Evolutionary conservation across 208 protist species (phyloP).

Genomic region (Crithidia acanthocephali): DNA sequence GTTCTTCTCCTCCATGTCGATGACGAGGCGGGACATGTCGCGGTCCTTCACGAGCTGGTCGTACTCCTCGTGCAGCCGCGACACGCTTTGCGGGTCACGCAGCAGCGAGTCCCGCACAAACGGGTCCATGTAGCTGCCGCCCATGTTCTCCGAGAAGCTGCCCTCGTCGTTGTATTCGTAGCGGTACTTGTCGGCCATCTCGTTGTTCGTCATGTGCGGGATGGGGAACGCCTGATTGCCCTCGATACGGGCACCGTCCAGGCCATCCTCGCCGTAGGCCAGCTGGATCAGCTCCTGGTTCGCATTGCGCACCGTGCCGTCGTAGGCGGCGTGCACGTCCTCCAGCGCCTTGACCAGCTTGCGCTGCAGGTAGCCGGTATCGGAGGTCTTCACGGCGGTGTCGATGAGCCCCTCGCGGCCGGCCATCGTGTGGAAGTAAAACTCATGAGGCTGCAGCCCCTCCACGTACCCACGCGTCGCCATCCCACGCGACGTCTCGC

Average conservation of each 20-base stretch:
- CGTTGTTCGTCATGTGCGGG: slow-evolving; percentile 63
- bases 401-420: slow-evolving; percentile 99
- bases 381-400: slow-evolving; percentile 99
- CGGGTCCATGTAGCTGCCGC: slow-evolving; percentile 86
- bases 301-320: slow-evolving; percentile 98
- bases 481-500: slow-evolving; percentile 97
- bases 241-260: slow-evolving; percentile 96
- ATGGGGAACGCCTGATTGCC: slow-evolving; percentile 80
- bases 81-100: slow-evolving; percentile 67
- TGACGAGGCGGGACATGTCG: slow-evolving; percentile 59
- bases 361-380: slow-evolving; percentile 97
- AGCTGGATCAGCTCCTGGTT: slow-evolving; percentile 97
- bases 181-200: slow-evolving; percentile 70
- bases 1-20: slow-evolving; percentile 66
- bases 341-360: slow-evolving; percentile 99
- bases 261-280: slow-evolving; percentile 99
- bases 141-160: slow-evolving; percentile 72
- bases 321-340: slow-evolving; percentile 98
- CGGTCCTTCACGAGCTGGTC: slow-evolving; percentile 90
- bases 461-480: slow-evolving; percentile 98
- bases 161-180: slow-evolving; percentile 85
- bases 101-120: slow-evolving; percentile 89
- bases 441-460: slow-evolving; percentile 99
- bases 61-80: slow-evolving; percentile 91
- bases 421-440: slow-evolving; percentile 99